Evolutionary conservation across 192 early-diverging fungal species (phyloP).

Genomic region (Dimargaris cristalligena): DNA sequence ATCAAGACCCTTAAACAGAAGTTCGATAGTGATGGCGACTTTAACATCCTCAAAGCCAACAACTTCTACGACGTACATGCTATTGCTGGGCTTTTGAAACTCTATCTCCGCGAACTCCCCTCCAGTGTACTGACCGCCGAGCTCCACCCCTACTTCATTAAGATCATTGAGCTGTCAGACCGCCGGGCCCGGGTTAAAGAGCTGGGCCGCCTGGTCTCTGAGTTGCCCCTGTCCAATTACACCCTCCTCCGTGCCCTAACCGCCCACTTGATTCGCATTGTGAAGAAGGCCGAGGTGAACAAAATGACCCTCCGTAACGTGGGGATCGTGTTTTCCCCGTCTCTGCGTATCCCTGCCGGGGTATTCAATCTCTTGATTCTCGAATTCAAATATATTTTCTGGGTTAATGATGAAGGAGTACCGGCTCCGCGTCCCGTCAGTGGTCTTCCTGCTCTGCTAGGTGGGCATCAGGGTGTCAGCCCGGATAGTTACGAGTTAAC

Average conservation of each 20-base stretch:
- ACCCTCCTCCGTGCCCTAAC: conserved; percentile 71
- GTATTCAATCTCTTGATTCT: conserved; percentile 86
- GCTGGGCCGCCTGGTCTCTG: conserved; percentile 58
- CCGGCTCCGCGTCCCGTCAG: conserved; percentile 25
- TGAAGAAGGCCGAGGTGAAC: conserved; percentile 66
- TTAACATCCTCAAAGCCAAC: conserved; percentile 25
- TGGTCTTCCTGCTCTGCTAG: conserved; percentile 1
- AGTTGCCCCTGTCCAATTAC: conserved; percentile 77
- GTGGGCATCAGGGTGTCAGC: not conserved
- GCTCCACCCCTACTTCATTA: conserved; percentile 68
- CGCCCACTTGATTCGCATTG: conserved; percentile 80
- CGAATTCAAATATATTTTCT: conserved; percentile 75
- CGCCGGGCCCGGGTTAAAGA: conserved; percentile 66
- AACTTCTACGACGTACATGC: conserved; percentile 83
- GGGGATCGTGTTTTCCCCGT: conserved; percentile 91
- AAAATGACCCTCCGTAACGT: conserved; percentile 93
- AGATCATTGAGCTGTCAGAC: conserved; percentile 65
- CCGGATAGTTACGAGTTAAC: not conserved
- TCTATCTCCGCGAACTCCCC: conserved; percentile 79
- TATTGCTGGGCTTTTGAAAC: conserved; percentile 79
- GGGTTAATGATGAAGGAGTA: conserved; percentile 45
- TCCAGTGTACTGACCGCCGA: conserved; percentile 75
- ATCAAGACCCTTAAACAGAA: conserved; percentile 61
- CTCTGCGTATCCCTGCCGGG: conserved; percentile 79
- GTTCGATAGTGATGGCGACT: conserved; percentile 49